Percentiles rank a stretch among this genome's conserved stretches.
Evolutionary conservation across 73 alveolate genomes (phyloP).

Genomic region (Tetrahymena elliotti): DNA sequence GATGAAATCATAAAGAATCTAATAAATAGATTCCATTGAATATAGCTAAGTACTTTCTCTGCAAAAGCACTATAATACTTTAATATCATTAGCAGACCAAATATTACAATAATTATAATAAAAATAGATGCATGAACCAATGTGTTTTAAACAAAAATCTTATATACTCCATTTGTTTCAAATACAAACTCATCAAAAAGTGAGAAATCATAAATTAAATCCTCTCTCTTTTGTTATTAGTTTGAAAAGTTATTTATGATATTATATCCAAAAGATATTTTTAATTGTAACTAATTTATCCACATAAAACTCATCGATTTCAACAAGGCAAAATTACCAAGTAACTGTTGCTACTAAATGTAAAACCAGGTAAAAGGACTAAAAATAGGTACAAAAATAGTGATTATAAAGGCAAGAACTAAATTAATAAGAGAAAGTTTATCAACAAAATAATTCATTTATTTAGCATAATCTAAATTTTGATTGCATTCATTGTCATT

Average conservation of each 20-base stretch:
- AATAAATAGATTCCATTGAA: not conserved
- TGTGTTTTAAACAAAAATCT: not conserved
- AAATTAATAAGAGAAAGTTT: not conserved
- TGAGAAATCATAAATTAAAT: not conserved
- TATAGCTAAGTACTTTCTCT: not conserved
- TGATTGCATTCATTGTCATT: not conserved
- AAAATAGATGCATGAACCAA: not conserved
- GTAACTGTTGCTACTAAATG: not conserved
- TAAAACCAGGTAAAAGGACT: not conserved
- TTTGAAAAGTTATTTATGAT: not conserved
- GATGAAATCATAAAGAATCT: not conserved
- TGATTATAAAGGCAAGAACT: not conserved
- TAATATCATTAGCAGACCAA: not conserved
- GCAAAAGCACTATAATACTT: not conserved
- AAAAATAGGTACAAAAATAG: not conserved
- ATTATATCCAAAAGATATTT: not conserved
- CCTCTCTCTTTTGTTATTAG: not conserved
- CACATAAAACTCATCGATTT: not conserved
- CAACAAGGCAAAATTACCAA: not conserved
- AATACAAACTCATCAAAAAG: not conserved
- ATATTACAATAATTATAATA: not conserved
- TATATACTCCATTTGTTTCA: not conserved
- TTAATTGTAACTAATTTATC: not conserved
- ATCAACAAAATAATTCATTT: not conserved
- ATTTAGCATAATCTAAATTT: not conserved